Evolutionary conservation across 2,329 filamentous ascomycete genomes (phyloP).

Genomic region (Aaosphaeria pasadenensis): DNA sequence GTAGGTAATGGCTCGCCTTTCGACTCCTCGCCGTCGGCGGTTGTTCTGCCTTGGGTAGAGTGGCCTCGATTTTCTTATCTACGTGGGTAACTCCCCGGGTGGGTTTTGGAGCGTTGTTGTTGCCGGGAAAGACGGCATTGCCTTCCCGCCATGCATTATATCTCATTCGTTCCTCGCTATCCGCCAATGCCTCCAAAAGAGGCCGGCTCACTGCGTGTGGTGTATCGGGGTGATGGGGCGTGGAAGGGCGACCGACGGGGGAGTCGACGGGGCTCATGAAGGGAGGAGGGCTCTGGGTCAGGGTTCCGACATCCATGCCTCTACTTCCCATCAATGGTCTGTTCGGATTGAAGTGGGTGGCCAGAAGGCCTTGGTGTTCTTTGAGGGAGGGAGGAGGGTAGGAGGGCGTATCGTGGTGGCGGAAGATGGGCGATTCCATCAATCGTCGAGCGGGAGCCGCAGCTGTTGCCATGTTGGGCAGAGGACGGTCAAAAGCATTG

Average conservation of each 20-base stretch:
- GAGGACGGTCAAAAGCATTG: constrained; percentile 7
- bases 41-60: constrained; percentile 56
- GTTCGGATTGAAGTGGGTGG: constrained; percentile 30
- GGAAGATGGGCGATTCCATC: constrained; percentile 28
- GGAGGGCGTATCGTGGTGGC: constrained; percentile 25
- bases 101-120: constrained; percentile 36
- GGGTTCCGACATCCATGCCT: constrained; percentile 11
- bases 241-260: constrained; percentile 29
- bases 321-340: constrained; percentile 11
- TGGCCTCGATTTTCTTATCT: constrained; percentile 63
- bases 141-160: constrained; percentile 51
- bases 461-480: constrained; percentile 28
- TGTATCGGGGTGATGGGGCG: constrained; percentile 21
- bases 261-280: constrained; percentile 39
- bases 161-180: constrained; percentile 41
- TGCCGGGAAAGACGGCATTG: constrained; percentile 42
- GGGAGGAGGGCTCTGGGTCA: constrained; percentile 30
- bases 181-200: constrained; percentile 17
- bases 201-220: not conserved
- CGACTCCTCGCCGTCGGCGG: constrained; percentile 57
- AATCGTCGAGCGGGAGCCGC: constrained; percentile 28
- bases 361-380: constrained; percentile 28
- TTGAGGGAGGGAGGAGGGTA: constrained; percentile 20
- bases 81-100: constrained; percentile 48
- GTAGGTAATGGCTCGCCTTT: constrained; percentile 64